Evolutionary conservation across 1,284 basidiomycete species (phyloP), one percentile per base, ranked within the genome.

Genomic region (Apiotrichum montevideense): DNA sequence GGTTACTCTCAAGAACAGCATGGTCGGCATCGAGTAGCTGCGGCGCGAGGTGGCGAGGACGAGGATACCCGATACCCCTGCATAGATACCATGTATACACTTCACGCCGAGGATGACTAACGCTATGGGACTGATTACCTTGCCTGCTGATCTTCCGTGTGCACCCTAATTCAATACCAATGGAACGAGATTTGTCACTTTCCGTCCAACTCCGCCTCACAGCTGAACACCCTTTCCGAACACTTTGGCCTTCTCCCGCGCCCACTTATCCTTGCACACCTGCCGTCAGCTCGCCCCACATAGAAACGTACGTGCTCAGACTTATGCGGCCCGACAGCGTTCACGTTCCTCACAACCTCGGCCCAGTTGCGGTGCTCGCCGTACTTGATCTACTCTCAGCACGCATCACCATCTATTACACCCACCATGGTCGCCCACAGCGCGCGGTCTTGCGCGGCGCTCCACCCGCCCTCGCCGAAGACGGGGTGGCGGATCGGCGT

Each of bases 21-120:
- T 61, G 59, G 54, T 53, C 21, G 58, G 57, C 1, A 48, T 61
- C 13, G 59, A 61, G 59, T 61, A 11, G n/a, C 41, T 8, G 43
- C 29, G 8, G 43, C 6, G 6, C 43, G 6, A 21, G n/a, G 37
- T 39, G 37, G 37, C 7, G 37, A 39, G 7, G 37, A 46, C 11
- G 45, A 32, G 13, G 9, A 32, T 32, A 45, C 15, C 32, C 11
- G 46, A 48, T 48, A 48, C 35, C 46, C 46, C n/a, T 48, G 46
- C 46, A 48, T 37, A n/a, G 21, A 48, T 48, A 48, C 46, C 46
- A 37, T 35, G 46, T 48, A 39, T 58, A 74, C 37, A 39, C 8
- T 10, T 21, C 41, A 14, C 4, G n/a, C n/a, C 15, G 35, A 13
- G 15, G 32, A 29, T n/a, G 41, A 42, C 7, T 13, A 8, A 39